Evolutionary conservation across 345 rosid species (phyloP), one percentile per base, ranked within the genome.

Genomic region (Euphorbia tirucalli): DNA sequence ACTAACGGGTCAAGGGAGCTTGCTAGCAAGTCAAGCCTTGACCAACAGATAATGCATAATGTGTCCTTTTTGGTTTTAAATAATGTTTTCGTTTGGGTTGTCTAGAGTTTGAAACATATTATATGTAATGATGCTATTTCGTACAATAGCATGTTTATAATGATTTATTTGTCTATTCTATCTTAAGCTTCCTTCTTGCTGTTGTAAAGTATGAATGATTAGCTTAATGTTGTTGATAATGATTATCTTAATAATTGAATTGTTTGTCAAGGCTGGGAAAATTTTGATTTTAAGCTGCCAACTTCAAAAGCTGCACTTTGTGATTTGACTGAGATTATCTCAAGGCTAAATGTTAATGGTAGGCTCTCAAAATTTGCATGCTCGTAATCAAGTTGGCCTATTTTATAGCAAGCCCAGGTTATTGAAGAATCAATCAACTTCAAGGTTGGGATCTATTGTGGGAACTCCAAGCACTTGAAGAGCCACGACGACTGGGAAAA

Each of bases 351-450:
- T n/a, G 15, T 46, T 8, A 31, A 31, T 18, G 0, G 1, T 27
- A 21, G 24, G 25, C 61, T 64, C 7, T 11, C 8, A 48, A 37
- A 6, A 11, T 62, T n/a, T 54, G 78, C 37, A 15, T 24, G 30
- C 60, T 60, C 49, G 71, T 25, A 82, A 31, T 69, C 15, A 64
- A 69, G 52, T 77, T 37, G 61, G 50, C 64, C 69, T 68, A 21
- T 76, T 61, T 75, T 82, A 78, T 73, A 94, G 98, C 98, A 94
- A 94, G 92, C 95, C 39, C 80, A 75, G 80, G 98, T 91, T 72
- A 87, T 94, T 65, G 90, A 87, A 68, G 85, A 85, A 60, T 85
- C 96, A 63, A 68, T 75, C 56, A 82, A 86, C 78, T 85, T 91
- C 74, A 94, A 87, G 81, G 98, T 94, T 39, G 90, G 86, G 65